phyloP scores from a whole-genome alignment of 176 grass and related monocot genomes.

The Oryza glumipatula region DNA sequence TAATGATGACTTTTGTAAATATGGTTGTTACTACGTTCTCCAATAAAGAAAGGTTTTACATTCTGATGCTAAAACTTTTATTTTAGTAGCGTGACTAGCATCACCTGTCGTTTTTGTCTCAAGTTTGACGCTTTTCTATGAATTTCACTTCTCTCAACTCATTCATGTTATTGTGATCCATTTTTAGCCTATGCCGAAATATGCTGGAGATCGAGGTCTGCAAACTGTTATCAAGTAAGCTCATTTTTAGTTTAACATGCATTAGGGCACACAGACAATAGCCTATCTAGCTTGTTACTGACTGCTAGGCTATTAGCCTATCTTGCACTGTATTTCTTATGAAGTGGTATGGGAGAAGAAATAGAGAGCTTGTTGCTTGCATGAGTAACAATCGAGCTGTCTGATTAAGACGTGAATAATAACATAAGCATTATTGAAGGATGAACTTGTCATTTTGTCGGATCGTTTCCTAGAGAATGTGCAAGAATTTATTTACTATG shows the following conservation, averaged over 20 bases:
- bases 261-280: not conserved
- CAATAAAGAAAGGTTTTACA: not conserved
- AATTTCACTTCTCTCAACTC: conserved; percentile 27
- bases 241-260: not conserved
- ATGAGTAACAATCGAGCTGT: not conserved
- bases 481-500: not conserved
- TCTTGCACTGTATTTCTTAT: not conserved
- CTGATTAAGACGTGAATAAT: not conserved
- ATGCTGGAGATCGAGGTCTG: conserved; percentile 40
- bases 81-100: not conserved
- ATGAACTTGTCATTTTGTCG: not conserved
- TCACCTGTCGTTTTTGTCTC: not conserved
- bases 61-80: not conserved
- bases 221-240: conserved; percentile 60
- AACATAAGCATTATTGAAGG: not conserved
- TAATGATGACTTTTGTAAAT: conserved; percentile 18
- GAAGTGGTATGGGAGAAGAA: not conserved
- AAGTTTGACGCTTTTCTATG: conserved; percentile 5
- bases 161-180: conserved; percentile 14
- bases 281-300: not conserved
- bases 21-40: not conserved
- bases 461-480: not conserved
- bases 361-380: not conserved
- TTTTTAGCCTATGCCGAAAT: conserved; percentile 58
- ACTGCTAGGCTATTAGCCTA: not conserved